Evolutionary conservation across 345 rosid species (phyloP), one percentile per base, ranked within the genome.

Genomic region (Eucalyptus tenuipes): DNA sequence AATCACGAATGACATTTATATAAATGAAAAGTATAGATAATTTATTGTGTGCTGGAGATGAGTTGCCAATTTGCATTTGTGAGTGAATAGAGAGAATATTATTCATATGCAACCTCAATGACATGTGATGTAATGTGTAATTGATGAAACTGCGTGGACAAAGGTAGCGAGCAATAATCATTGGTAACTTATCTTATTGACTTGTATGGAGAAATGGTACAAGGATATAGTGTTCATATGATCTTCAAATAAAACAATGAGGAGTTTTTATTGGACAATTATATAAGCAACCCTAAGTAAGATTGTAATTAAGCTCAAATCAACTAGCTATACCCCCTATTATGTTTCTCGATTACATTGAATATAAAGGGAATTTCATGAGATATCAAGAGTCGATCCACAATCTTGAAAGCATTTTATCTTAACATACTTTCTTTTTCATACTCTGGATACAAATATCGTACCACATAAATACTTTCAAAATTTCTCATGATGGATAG

Each of bases 371-470:
- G 15, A 1, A 12, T 22, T 55, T 24, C 61, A 55, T 55, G 13
- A 55, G 4, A 22, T 55, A 5, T 55, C 12, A 1, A 55, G 29
- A 52, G 64, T 25, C 0, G 1, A 57, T 57, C 0, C n/a, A 5
- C 2, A 11, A 11, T 57, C n/a, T 11, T 10, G 6, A 59, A 59
- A 59, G 8, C 31, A 12, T 27, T 59, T 27, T 0, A 59, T 59
- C 15, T 12, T 3, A 25, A 57, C 14, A 27, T 25, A 57, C 13
- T 59, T 59, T 3, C 7, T 59, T 59, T 12, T 59, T 27, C 7
- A 1, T 13, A 59, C 31, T 59, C 27, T 27, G 0, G 16, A 27
- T 29, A 12, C 16, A 27, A 12, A 11, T 6, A 12, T 12, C 8
- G 4, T 1, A 59, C 15, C 68, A 27, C 31, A 5, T 13, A 27